These are phyloP conservation scores for Solanum lycopersicoides DNA, from an alignment of 257 asterid genomes.

Conservation along the genomic window DNA sequence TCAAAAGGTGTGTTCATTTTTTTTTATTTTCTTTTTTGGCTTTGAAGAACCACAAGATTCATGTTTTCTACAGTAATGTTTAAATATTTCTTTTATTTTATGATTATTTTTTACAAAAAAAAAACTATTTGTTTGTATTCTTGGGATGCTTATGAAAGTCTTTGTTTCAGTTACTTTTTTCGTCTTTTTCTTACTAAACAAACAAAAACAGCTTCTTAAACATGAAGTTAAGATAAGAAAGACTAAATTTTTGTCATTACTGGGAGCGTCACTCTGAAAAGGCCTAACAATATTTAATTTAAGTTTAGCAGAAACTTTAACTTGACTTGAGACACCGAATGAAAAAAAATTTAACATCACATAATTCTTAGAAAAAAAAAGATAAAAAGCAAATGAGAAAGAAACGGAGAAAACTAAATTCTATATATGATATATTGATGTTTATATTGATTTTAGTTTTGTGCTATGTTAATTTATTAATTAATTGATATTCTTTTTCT, in stretches of 20 bases:
- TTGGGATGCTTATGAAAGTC: background rate
- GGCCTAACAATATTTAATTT: too few relatives aligned
- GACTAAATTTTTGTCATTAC: too few relatives aligned
- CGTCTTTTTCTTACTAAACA: background rate
- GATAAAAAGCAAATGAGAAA: too few relatives aligned
- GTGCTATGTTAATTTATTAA: background rate
- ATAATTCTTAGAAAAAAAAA: too few relatives aligned
- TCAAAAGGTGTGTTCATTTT: background rate
- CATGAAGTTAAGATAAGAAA: too few relatives aligned
- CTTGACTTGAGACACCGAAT: too few relatives aligned
- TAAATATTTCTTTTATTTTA: too few relatives aligned
- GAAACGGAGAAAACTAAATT: background rate
- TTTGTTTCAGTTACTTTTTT: background rate
- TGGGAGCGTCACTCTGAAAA: too few relatives aligned
- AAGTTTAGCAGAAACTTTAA: too few relatives aligned
- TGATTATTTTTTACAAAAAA: too few relatives aligned
- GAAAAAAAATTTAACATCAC: background rate
- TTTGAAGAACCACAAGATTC: background rate
- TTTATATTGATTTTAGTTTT: background rate
- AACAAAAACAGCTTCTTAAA: background rate
- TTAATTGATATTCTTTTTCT: background rate
- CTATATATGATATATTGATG: too few relatives aligned
- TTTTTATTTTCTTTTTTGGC: background rate
- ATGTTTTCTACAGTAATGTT: background rate
- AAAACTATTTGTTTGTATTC: background rate